Base-by-base conservation (phyloP, 2,329 filamentous ascomycete species). In the Trichoderma asperellum region DNA sequence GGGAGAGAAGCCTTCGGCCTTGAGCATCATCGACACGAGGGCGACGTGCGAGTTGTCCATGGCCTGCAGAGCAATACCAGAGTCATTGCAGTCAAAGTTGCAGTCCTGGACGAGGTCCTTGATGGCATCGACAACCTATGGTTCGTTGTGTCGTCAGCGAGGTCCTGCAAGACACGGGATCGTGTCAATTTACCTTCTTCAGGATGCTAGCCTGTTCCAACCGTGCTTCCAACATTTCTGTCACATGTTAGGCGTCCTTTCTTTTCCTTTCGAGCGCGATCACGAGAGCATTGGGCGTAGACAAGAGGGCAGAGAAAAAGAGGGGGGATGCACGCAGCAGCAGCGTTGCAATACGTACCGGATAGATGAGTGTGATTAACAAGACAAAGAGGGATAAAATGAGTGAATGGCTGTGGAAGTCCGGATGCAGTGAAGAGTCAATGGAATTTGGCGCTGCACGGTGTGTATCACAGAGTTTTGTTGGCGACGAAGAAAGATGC, bases 81-180 rank as follows among this genome's bases (percentile, higher is more conserved):
- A 95, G 87, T 99, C 96, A 91, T 98, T 99, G 91, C 96, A 99
- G 87, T 99, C 96, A 85, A 99, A 99, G 85, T 99, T 99, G 90
- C 96, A 99, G 85, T 99, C 96, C 83, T 98, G 96, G 66, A 99
- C 96, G 63, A 99, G 90, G 78, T 99, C 96, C 84, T 97, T 98
- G 90, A 99, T 97, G 76, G 96, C 93, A 81, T 99, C 96, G 77
- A 99, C 94, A 73, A 98, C 93, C 94, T 97, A 74, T 5, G 21
- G 18, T 18, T 65, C 27, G 8, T 4, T 47, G 24, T n/a, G 12
- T 43, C 24, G 63, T 67, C 40, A 67, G 63, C 63, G 12, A 34
- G 14, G 49, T 35, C 4, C 27, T 21, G 12, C 40, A 12, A 29
- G 62, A 34, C 35, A 27, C 12, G 52, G 40, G 55, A 59, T 52